Percentiles rank a stretch among this genome's conserved stretches.
Conservation (phyloP, 2,329 filamentous ascomycete genomes). For the Diplodia seriata region DNA sequence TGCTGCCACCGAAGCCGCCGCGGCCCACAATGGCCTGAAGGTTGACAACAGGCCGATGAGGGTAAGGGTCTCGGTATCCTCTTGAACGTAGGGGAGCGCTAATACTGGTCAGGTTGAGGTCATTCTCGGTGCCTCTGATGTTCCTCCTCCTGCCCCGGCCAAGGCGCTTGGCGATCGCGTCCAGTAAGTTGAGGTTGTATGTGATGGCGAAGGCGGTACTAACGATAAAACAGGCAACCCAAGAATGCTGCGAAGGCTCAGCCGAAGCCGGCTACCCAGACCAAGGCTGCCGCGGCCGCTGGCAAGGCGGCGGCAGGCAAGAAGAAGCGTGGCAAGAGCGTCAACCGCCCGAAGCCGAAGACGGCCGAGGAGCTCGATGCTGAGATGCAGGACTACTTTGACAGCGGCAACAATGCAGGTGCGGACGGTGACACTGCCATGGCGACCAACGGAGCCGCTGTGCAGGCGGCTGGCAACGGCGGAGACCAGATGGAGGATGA, state of each 20-base stretch:
- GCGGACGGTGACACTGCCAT: conserved; percentile 53
- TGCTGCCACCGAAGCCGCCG: conserved; percentile 82
- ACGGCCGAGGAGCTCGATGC: conserved; percentile 94
- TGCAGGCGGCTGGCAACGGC: conserved; percentile 51
- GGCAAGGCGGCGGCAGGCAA: conserved; percentile 49
- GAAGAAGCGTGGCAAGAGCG: conserved; percentile 64
- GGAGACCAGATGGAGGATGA: conserved; percentile 52
- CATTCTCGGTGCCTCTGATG: conserved; percentile 77
- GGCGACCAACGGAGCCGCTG: conserved; percentile 55
- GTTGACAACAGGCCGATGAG: conserved; percentile 92
- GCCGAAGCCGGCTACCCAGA: conserved; percentile 75
- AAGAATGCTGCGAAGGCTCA: conserved; percentile 62
- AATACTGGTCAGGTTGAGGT: conserved; percentile 75
- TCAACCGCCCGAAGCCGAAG: conserved; percentile 74
- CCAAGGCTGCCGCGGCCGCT: conserved; percentile 67
- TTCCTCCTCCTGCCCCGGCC: conserved; percentile 71
- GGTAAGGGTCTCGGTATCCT: conserved; percentile 57
- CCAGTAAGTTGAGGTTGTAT: conserved; percentile 61
- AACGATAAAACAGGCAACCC: conserved; percentile 60
- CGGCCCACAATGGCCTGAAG: conserved; percentile 83
- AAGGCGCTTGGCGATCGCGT: conserved; percentile 85
- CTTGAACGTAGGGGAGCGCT: neutral
- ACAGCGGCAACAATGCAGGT: conserved; percentile 54
- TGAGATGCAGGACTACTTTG: conserved; percentile 97
- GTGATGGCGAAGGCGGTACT: conserved; percentile 36